A percentile compares a stretch with the other conserved stretches of the same genome.
These are phyloP conservation scores for Schoenoplectus triqueter DNA, from an alignment of 202 grass and related monocot genomes.

Conservation along the genomic window DNA sequence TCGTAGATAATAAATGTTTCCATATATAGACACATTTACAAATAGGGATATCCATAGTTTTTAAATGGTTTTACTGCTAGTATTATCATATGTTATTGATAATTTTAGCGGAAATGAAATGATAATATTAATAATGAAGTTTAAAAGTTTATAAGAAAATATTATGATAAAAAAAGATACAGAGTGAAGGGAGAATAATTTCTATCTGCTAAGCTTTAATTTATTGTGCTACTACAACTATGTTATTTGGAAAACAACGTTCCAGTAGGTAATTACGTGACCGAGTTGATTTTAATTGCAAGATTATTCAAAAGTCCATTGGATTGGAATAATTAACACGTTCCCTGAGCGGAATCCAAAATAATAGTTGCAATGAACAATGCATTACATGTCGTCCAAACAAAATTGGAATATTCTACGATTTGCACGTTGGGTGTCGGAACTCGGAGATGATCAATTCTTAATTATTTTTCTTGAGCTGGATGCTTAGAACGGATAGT, in stretches of 20 bases:
- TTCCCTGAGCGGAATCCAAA: neutral
- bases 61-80: too few species aligned
- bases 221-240: neutral
- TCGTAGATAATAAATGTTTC: too few species aligned
- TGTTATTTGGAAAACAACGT: neutral
- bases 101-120: neutral
- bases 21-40: too few species aligned
- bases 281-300: neutral
- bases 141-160: neutral
- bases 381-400: neutral
- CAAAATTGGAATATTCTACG: neutral
- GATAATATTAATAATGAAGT: neutral
- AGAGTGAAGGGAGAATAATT: neutral
- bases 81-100: too few species aligned
- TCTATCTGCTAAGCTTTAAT: neutral
- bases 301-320: neutral
- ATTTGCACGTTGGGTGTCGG: neutral
- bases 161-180: neutral
- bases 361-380: neutral
- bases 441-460: neutral
- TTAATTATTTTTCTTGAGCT: neutral
- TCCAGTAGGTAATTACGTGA: neutral
- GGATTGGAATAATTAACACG: neutral
- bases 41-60: too few species aligned
- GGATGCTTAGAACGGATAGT: too few species aligned